Evolutionary conservation across 192 early-diverging fungal genomes (phyloP).

Genomic region (Entomortierella parvispora): DNA sequence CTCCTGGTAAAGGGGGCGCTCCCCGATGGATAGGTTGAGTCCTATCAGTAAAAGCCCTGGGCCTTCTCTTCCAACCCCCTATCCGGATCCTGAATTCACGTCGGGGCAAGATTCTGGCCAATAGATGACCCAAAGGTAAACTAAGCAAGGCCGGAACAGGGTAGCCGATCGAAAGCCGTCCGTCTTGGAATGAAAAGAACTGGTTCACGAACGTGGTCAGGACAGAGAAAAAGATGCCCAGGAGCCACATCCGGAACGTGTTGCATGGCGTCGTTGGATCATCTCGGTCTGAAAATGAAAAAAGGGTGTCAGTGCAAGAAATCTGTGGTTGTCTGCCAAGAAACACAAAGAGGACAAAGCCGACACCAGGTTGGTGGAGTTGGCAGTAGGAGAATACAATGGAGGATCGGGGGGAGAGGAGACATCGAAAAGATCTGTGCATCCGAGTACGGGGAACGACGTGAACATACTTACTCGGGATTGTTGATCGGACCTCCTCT

Average conservation of each 20-base stretch:
- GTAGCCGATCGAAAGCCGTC: slow-evolving; percentile 41
- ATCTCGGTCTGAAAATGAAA: slow-evolving; percentile 57
- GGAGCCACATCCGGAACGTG: slow-evolving; percentile 59
- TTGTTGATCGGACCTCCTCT: too few species aligned
- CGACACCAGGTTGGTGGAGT: too few species aligned
- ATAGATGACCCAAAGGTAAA: slow-evolving; percentile 54
- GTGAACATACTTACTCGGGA: too few species aligned
- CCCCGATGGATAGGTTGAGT: too few species aligned
- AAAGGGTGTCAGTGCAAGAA: slow-evolving; percentile 42
- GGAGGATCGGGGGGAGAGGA: too few species aligned
- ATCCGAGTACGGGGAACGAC: too few species aligned
- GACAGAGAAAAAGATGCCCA: slow-evolving; percentile 49
- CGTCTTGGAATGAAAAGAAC: slow-evolving; percentile 57
- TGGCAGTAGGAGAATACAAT: too few species aligned
- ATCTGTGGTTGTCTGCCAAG: background rate
- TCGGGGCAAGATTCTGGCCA: slow-evolving; percentile 52
- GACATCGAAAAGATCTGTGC: too few species aligned
- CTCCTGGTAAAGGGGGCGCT: too few species aligned
- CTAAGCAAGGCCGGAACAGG: slow-evolving; percentile 56
- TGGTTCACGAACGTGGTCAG: slow-evolving; percentile 58
- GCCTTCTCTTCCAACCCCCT: background rate
- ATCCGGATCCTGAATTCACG: slow-evolving; percentile 27
- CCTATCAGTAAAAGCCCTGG: too few species aligned
- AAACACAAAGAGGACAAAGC: too few species aligned
- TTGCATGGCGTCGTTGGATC: slow-evolving; percentile 53